phyloP scores from a whole-genome alignment of 2,329 filamentous ascomycete genomes.

The Purpureocillium takamizusanense region DNA sequence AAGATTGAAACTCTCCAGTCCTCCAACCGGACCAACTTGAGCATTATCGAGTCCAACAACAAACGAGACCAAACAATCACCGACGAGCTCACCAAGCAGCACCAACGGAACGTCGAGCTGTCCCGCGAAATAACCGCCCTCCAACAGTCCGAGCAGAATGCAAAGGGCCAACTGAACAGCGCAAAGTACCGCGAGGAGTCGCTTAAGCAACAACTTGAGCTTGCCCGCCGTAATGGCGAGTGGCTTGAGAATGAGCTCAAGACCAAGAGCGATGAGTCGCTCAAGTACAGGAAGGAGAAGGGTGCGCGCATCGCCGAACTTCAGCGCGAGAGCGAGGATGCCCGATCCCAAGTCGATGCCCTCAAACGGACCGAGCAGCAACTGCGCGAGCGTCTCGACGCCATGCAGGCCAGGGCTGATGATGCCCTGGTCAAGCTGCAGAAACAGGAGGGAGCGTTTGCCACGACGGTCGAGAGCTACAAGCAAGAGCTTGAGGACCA shows the following conservation, averaged over 20 bases:
- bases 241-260: conserved; percentile 91
- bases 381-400: conserved; percentile 71
- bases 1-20: conserved; percentile 82
- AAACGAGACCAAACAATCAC: conserved; percentile 77
- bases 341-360: conserved; percentile 65
- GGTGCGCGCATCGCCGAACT: conserved; percentile 80
- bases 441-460: conserved; percentile 73
- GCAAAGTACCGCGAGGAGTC: conserved; percentile 87
- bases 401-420: conserved; percentile 78
- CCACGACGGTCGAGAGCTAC: conserved; percentile 77
- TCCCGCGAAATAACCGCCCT: conserved; percentile 72
- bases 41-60: conserved; percentile 83
- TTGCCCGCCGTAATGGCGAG: conserved; percentile 82
- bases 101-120: conserved; percentile 78
- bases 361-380: conserved; percentile 72
- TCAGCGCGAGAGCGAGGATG: conserved; percentile 81
- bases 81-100: conserved; percentile 78
- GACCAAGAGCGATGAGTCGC: conserved; percentile 76
- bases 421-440: conserved; percentile 76
- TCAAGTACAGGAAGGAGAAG: conserved; percentile 93
- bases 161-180: conserved; percentile 69
- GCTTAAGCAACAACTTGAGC: conserved; percentile 80
- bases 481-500: conserved; percentile 77
- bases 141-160: conserved; percentile 75
- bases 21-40: conserved; percentile 83